Percentiles rank a stretch among this genome's conserved stretches.
Conservation (phyloP, 2,329 filamentous ascomycete genomes). For the Fonsecaea nubica region DNA sequence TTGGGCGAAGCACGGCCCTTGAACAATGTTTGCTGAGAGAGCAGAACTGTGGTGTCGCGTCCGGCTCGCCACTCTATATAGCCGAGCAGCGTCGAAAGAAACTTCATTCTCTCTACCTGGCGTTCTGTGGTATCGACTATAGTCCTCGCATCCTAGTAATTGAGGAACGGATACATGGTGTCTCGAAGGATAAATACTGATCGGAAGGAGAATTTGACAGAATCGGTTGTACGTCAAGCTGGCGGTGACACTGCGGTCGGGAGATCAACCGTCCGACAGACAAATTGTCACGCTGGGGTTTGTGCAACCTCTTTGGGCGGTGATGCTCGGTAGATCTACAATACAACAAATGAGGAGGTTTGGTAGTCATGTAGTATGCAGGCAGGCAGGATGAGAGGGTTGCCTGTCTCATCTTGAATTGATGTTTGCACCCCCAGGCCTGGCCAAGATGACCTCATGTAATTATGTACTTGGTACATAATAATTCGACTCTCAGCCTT, state of each 20-base stretch:
- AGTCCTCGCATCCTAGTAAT: not conserved
- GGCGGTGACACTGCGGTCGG: not conserved
- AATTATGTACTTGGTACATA: too few species aligned
- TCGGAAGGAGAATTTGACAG: not conserved
- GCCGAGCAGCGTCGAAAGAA: not conserved
- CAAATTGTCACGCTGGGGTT: not conserved
- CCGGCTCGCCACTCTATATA: not conserved
- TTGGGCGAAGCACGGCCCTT: not conserved
- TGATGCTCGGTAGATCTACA: not conserved
- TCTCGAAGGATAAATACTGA: not conserved
- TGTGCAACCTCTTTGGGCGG: not conserved
- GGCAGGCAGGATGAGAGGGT: not conserved
- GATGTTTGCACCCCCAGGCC: not conserved
- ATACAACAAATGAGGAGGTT: not conserved
- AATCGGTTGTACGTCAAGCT: not conserved
- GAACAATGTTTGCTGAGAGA: constrained; percentile 1
- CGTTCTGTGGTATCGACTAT: not conserved
- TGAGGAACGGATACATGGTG: not conserved
- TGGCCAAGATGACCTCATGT: too few species aligned
- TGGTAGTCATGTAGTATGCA: not conserved
- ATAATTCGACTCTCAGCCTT: too few species aligned
- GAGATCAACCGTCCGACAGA: constrained; percentile 13
- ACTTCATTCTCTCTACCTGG: constrained; percentile 9
- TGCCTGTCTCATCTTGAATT: not conserved
- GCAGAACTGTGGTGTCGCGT: not conserved